phyloP scores from a whole-genome alignment of 2,329 filamentous ascomycete species.

The Diaporthe velutina region DNA sequence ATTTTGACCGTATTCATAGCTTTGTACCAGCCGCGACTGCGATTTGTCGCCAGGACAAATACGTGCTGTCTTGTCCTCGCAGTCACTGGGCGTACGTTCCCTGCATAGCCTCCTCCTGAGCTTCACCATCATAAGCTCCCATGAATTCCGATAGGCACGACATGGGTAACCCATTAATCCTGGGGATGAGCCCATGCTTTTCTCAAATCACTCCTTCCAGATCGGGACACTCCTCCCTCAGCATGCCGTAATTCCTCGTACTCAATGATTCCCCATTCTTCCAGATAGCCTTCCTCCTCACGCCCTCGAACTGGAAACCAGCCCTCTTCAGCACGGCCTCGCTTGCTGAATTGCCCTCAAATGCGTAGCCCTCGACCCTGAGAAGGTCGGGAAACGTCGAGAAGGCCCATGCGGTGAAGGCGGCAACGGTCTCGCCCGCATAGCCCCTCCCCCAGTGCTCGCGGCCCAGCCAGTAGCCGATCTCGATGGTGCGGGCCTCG shows the following conservation, averaged over 20 bases:
- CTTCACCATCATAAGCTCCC: not conserved
- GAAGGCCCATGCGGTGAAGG: slow-evolving; percentile 60
- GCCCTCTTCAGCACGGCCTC: slow-evolving; percentile 55
- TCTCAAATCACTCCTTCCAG: slow-evolving; percentile 40
- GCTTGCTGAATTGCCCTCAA: slow-evolving; percentile 56
- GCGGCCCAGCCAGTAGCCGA: slow-evolving; percentile 63
- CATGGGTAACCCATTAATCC: not conserved
- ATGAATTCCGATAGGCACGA: not conserved
- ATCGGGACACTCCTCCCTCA: slow-evolving; percentile 50
- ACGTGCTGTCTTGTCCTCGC: not conserved
- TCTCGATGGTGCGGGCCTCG: slow-evolving; percentile 58
- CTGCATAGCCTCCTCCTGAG: not conserved
- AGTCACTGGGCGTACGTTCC: not conserved
- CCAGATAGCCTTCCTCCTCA: slow-evolving; percentile 53
- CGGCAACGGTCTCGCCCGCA: slow-evolving; percentile 54
- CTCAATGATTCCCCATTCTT: slow-evolving; percentile 58
- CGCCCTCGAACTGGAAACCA: slow-evolving; percentile 60
- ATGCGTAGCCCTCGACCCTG: slow-evolving; percentile 57
- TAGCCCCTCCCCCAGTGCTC: slow-evolving; percentile 61
- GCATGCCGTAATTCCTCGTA: slow-evolving; percentile 53
- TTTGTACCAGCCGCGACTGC: not conserved
- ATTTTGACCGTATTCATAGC: not conserved
- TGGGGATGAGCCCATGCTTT: not conserved
- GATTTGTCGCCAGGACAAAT: not conserved
- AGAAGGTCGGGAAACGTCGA: slow-evolving; percentile 54